These are phyloP conservation scores for Globisporangium recalcitrans DNA, from an alignment of 352 stramenopile species.

Conservation along the genomic window DNA sequence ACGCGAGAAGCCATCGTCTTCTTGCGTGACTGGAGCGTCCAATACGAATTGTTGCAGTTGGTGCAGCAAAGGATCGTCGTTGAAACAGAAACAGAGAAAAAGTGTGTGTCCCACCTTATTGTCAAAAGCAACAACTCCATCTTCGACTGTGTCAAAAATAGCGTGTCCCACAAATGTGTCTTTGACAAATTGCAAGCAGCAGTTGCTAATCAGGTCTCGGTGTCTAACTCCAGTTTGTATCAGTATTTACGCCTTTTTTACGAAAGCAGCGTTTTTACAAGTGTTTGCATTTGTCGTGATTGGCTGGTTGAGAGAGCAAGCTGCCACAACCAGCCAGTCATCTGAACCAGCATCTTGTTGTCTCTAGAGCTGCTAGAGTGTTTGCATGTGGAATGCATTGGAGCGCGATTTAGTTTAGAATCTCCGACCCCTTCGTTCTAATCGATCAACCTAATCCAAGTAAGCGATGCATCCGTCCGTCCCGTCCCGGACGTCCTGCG, in stretches of 20 bases:
- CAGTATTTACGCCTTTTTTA: constrained; percentile 2
- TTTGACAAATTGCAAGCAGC: neutral
- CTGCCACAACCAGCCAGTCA: constrained; percentile 4
- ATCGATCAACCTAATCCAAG: constrained; percentile 37
- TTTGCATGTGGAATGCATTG: neutral
- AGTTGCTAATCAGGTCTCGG: neutral
- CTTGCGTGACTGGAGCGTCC: too few species aligned
- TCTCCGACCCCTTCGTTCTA: constrained; percentile 34
- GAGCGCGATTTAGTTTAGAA: constrained; percentile 13
- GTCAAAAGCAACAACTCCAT: neutral
- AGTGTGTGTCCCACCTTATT: too few species aligned
- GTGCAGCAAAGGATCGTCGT: neutral
- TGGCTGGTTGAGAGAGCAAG: constrained; percentile 11
- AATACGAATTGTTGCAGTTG: too few species aligned
- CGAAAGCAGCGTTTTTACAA: constrained; percentile 8
- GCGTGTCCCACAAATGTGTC: neutral
- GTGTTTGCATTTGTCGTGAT: neutral
- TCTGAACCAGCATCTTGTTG: neutral
- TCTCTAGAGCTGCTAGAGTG: neutral
- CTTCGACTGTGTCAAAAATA: neutral
- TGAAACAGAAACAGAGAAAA: too few species aligned
- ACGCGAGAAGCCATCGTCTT: neutral
- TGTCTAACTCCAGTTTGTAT: neutral
- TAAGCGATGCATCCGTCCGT: constrained; percentile 20
- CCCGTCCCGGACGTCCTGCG: neutral